phyloP scores from a whole-genome alignment of 2,329 filamentous ascomycete species.

The Neocucurbitaria cava region DNA sequence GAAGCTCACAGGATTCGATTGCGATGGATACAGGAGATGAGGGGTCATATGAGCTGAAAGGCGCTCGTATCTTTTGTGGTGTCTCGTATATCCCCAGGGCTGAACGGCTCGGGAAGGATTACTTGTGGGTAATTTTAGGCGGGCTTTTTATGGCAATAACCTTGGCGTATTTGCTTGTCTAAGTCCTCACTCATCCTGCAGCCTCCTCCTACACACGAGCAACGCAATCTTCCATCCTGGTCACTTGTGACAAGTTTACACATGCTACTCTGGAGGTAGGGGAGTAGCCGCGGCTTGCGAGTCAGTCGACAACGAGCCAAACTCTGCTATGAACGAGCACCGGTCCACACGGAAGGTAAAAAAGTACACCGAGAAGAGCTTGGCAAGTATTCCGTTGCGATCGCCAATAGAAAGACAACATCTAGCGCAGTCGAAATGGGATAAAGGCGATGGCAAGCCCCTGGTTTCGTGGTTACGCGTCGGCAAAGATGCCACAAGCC shows the following conservation, averaged over 20 bases:
- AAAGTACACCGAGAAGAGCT: no score
- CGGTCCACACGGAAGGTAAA: background rate
- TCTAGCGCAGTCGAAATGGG: background rate
- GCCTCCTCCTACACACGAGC: background rate
- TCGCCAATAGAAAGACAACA: background rate
- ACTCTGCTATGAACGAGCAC: background rate
- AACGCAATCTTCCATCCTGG: background rate
- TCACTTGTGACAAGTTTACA: background rate
- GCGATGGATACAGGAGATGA: conserved; percentile 1
- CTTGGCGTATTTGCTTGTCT: background rate
- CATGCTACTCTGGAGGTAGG: background rate
- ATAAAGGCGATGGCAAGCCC: background rate
- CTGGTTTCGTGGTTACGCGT: background rate
- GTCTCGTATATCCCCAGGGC: conserved; percentile 19
- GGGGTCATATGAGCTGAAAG: background rate
- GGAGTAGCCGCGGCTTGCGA: background rate
- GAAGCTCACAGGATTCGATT: background rate
- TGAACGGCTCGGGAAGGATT: conserved; percentile 5
- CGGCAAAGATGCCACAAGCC: background rate
- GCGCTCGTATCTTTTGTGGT: conserved; percentile 17
- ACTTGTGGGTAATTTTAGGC: background rate
- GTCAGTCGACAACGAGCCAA: background rate
- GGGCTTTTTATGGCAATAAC: background rate
- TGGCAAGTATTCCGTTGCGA: background rate
- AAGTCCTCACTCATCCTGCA: background rate